Evolutionary conservation across 73 alveolate species (phyloP).

Genomic region (Paramecium pentaurelia): DNA sequence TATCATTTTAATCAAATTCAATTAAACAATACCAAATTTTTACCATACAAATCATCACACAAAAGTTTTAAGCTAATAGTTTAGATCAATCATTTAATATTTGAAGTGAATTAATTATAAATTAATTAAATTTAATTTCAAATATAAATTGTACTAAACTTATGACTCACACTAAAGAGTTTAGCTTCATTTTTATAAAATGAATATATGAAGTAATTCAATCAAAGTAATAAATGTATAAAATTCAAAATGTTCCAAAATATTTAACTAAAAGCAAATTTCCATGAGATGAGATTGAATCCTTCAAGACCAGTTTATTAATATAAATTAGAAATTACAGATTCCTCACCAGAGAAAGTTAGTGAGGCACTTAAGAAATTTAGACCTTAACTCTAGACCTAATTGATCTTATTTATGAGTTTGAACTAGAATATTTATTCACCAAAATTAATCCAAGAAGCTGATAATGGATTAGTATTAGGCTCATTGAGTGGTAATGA

Average conservation of each 20-base stretch:
- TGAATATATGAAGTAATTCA: neutral
- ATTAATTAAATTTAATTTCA: neutral
- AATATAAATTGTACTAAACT: neutral
- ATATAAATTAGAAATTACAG: neutral
- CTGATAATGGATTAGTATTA: neutral
- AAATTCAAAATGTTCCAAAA: neutral
- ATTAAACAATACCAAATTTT: neutral
- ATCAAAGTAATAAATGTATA: neutral
- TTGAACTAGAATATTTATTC: constrained; percentile 18
- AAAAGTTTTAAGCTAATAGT: neutral
- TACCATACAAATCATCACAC: neutral
- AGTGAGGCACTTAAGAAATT: neutral
- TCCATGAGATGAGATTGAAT: constrained; percentile 3
- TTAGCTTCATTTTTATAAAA: neutral
- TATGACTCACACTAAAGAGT: neutral
- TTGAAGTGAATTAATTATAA: neutral
- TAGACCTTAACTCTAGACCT: neutral
- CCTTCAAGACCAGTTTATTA: constrained; percentile 13
- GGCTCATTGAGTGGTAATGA: neutral
- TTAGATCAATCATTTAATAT: neutral
- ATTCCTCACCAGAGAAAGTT: constrained; percentile 17
- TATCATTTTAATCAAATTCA: neutral
- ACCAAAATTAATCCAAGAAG: constrained; percentile 12
- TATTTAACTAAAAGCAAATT: neutral
- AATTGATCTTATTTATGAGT: neutral